Base-by-base conservation (phyloP, 2,329 filamentous ascomycete genomes). In the Pseudocercospora macadamiae region DNA sequence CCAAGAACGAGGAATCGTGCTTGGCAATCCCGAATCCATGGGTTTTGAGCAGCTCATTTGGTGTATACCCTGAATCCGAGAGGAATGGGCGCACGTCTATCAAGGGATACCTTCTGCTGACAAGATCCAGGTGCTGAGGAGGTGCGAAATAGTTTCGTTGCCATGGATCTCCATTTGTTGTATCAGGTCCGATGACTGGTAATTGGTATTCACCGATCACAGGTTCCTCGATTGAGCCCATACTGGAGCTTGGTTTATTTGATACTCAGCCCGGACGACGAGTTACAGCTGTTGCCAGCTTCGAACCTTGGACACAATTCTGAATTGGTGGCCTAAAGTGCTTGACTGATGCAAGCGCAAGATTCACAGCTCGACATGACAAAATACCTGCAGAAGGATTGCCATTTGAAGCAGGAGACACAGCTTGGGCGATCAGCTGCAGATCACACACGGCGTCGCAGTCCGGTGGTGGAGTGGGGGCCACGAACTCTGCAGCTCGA, bases 111-210 rank as follows among this genome's bases (percentile, higher is more conserved):
- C 23, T 54, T 26, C 49, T 59, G 23, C 39, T 14, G 3, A 34
- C 36, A 19, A 55, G 51, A 21, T 25, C 36, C n/a, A 37, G 21
- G n/a, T 36, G 32, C 4, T n/a, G 21, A 2, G 56, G 51, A 2
- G 56, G 51, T 10, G 56, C 55, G 26, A 47, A 30, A 36, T 58
- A 55, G 4, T 59, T 55, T 30, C 56, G 16, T 19, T 54, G 36
- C 56, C 56, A 59, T 10, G 56, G 39, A 44, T 55, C 51, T 16
- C 51, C 51, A 30, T 54, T 59, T 14, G 7, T 28, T 10, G 51
- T 54, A 9, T 54, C 44, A 39, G 39, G 18, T 23, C 28, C 34
- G 34, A 59, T 59, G 2, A 55, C 32, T 8, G 51, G 42, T 23
- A 49, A 44, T 28, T 42, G 37, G 51, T 26, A 59, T 19, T 54